phyloP scores from a whole-genome alignment of 768 basidiomycete species.

The Brasilioporus rufonigricans region DNA sequence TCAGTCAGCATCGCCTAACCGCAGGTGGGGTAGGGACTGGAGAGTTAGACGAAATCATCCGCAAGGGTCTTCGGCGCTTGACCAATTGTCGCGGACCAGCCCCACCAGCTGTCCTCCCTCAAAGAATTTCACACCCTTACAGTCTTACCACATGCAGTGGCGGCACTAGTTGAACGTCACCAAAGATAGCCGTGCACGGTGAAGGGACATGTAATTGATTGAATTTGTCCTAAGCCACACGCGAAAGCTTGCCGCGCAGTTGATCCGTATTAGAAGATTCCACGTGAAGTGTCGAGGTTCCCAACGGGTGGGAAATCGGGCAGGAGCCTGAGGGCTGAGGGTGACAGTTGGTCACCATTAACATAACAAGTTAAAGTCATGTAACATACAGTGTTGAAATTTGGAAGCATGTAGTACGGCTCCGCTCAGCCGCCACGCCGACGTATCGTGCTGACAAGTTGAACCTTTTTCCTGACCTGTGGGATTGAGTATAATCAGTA shows the following conservation, averaged over 20 bases:
- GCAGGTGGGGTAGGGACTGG: constrained; percentile 11
- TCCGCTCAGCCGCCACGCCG: constrained; percentile 58
- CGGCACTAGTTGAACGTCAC: neutral
- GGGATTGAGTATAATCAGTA: constrained; percentile 15
- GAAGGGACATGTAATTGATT: constrained; percentile 7
- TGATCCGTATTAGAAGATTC: constrained; percentile 9
- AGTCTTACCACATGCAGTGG: constrained; percentile 6
- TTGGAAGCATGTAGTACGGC: neutral
- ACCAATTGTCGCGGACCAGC: constrained; percentile 1
- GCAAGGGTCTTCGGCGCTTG: constrained; percentile 18
- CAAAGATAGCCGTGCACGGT: constrained; percentile 16
- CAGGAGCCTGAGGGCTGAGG: constrained; percentile 2
- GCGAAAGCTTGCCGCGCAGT: constrained; percentile 7
- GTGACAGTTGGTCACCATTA: constrained; percentile 3
- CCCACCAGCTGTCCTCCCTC: constrained; percentile 10
- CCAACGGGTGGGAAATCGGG: neutral
- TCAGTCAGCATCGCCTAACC: constrained; percentile 19
- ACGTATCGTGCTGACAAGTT: constrained; percentile 76
- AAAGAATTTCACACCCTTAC: constrained; percentile 10
- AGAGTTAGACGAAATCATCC: neutral
- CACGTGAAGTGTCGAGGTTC: constrained; percentile 5
- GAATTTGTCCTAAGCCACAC: constrained; percentile 5
- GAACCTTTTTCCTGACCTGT: constrained; percentile 84
- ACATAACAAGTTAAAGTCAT: constrained; percentile 2
- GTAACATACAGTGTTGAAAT: constrained; percentile 5